Evolutionary conservation across 768 basidiomycete species (phyloP).

Genomic region (Hortiboletus campestris): DNA sequence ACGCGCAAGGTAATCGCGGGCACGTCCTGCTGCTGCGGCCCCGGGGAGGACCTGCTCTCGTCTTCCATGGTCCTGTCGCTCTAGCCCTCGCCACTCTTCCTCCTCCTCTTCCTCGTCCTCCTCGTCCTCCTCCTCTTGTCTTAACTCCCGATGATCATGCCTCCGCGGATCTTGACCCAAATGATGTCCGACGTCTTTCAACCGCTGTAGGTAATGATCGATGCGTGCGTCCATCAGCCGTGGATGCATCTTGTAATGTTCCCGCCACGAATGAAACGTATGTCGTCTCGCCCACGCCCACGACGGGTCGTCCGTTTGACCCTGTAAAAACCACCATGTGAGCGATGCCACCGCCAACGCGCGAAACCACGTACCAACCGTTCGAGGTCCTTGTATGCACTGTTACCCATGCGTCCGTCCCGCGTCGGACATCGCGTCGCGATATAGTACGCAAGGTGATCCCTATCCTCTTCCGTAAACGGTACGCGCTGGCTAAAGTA

Average conservation of each 20-base stretch:
- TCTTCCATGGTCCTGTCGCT: neutral
- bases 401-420: conserved; percentile 48
- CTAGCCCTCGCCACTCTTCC: conserved; percentile 1
- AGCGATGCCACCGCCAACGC: neutral
- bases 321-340: conserved; percentile 7
- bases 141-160: neutral
- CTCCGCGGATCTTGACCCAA: conserved; percentile 25
- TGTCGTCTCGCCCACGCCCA: conserved; percentile 42
- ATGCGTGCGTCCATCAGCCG: conserved; percentile 43
- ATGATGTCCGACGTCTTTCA: conserved; percentile 18
- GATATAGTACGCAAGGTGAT: conserved; percentile 44
- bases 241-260: conserved; percentile 51
- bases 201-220: conserved; percentile 20
- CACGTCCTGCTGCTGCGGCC: neutral
- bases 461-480: conserved; percentile 44
- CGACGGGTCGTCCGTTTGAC: conserved; percentile 37
- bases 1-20: neutral
- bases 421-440: conserved; percentile 44
- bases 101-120: conserved; percentile 2
- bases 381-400: conserved; percentile 44
- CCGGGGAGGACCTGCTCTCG: neutral
- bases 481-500: conserved; percentile 16
- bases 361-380: conserved; percentile 41
- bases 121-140: conserved; percentile 4
- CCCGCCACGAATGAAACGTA: conserved; percentile 61